These are phyloP conservation scores for Lentinula lateritia DNA, from an alignment of 768 basidiomycete species.

Conservation along the genomic window DNA sequence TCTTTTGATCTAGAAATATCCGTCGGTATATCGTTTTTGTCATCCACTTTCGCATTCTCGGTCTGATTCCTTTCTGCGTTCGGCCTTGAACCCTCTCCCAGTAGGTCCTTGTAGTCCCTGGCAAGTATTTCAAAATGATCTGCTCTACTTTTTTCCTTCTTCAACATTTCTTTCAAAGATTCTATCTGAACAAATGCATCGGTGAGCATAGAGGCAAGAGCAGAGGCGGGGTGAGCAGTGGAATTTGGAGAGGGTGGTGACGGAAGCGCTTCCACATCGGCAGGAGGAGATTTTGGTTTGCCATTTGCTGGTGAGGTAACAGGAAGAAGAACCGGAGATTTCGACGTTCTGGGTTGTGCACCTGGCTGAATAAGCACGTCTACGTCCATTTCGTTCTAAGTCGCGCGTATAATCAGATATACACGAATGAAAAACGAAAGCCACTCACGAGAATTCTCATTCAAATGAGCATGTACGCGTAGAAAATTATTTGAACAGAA, in stretches of 20 bases:
- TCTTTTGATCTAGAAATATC: background rate
- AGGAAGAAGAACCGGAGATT: background rate
- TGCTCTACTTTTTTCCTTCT: background rate
- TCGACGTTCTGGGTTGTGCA: background rate
- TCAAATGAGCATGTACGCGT: background rate
- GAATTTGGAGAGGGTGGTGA: background rate
- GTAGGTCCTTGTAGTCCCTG: background rate
- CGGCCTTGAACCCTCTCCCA: background rate
- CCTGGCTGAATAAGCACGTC: background rate
- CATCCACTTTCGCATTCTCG: background rate
- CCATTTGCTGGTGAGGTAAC: background rate
- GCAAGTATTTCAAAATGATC: constrained; percentile 3
- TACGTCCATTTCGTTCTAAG: background rate
- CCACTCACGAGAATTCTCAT: background rate
- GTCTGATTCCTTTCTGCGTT: background rate
- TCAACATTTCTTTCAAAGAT: background rate
- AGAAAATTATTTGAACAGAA: background rate
- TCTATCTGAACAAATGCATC: background rate
- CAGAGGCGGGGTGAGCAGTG: background rate
- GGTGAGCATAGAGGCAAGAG: constrained; percentile 3
- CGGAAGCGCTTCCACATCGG: background rate
- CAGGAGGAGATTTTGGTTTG: background rate
- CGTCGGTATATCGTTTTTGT: background rate
- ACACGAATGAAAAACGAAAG: background rate
- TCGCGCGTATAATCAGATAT: background rate